Percentiles rank a stretch among this genome's conserved stretches.
Evolutionary conservation across 2,329 filamentous ascomycete species (phyloP).

Genomic region (Beauveria scarabaeidicola): DNA sequence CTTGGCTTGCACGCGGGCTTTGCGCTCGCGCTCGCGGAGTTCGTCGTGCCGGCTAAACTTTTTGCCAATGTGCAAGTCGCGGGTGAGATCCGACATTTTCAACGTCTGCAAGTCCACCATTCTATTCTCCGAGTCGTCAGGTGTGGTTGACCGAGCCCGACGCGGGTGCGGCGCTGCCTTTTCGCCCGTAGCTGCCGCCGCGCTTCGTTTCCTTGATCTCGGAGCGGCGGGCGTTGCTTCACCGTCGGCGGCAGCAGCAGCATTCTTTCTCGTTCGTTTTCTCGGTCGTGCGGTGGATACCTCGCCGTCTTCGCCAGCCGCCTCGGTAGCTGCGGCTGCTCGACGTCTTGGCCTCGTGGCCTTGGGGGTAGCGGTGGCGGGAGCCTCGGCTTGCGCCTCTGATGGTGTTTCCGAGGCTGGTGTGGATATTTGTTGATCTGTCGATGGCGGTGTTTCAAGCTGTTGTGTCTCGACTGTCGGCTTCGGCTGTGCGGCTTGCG

Average conservation of each 20-base stretch:
- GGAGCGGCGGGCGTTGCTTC: not conserved
- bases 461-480: not conserved
- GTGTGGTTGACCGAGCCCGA: constrained; percentile 43
- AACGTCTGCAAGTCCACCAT: constrained; percentile 57
- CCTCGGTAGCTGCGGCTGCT: not conserved
- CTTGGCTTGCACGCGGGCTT: constrained; percentile 27
- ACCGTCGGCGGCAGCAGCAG: not conserved
- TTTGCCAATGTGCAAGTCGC: constrained; percentile 62
- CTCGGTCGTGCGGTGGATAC: not conserved
- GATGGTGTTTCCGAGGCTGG: not conserved
- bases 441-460: not conserved
- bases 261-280: constrained; percentile 9
- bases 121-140: constrained; percentile 54
- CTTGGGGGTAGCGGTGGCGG: not conserved
- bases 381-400: not conserved
- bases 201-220: constrained; percentile 5
- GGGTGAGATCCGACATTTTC: constrained; percentile 65
- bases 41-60: constrained; percentile 67
- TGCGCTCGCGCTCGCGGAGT: constrained; percentile 58
- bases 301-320: not conserved
- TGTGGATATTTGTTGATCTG: not conserved
- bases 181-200: constrained; percentile 7
- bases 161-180: constrained; percentile 19
- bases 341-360: not conserved
- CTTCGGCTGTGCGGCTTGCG: not conserved